Evolutionary conservation across 2,329 filamentous ascomycete species (phyloP), one percentile per base, ranked within the genome.

Genomic region (Trichophyton schoenleinii): DNA sequence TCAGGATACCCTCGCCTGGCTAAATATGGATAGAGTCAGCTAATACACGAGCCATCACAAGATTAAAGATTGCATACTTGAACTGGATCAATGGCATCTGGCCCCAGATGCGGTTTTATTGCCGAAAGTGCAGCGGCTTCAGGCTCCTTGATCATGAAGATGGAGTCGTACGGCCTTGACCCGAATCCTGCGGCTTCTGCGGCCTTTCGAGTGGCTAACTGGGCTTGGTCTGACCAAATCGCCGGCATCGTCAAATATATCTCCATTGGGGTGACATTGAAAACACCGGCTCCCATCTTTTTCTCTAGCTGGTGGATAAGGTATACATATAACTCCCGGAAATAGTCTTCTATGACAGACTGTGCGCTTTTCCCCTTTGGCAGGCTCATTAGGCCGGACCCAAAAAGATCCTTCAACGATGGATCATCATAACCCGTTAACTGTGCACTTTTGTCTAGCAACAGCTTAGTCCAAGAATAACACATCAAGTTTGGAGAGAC

Each of bases 401-500:
- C 57, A 31, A 59, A 59, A 9, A 59, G 25, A n/a, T 59, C 42
- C 42, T 59, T 59, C 25, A 59, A 31, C 25, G 57, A 59, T 13
- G 57, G 57, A 53, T 67, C 67, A 55, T 71, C 68, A 49, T 64
- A 67, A 11, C 67, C 58, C 0, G 67, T 64, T 0, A 62, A 11
- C 15, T 63, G 58, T 5, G 60, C 62, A 20, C 64, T 61, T 13
- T 63, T 53, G 42, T 70, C 70, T 1, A 72, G 64, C 6, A 70
- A 59, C 11, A 72, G 63, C 57, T 72, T 72, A 15, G 67, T 69
- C 70, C 70, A 71, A 0, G 64, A 65, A 52, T 69, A 71, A n/a
- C 62, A 58, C 22, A 60, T 66, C 66, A 68, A 65, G 8, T 63
- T 65, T 0, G 66, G 63, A 18, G 59, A 48, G 2, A 71, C 67